Percentiles rank a stretch among this genome's conserved stretches.
phyloP scores from a whole-genome alignment of 768 basidiomycete genomes.

The Russula sp. region DNA sequence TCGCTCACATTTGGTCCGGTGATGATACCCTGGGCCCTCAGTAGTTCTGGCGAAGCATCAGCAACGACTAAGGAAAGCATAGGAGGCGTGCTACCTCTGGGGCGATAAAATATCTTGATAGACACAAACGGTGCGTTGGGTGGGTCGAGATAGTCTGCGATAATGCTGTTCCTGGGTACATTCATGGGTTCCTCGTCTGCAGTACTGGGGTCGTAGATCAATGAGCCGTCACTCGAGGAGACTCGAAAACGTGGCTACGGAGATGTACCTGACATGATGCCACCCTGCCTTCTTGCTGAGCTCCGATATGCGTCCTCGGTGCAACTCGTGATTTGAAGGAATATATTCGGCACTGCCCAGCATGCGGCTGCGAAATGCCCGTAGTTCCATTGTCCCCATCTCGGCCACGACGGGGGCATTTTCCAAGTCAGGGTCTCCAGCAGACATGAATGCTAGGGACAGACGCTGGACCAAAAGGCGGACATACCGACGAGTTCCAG shows the following conservation, averaged over 20 bases:
- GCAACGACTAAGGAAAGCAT: neutral
- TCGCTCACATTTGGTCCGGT: neutral
- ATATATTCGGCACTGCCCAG: too few relatives aligned
- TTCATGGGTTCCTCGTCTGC: slow-evolving; percentile 2
- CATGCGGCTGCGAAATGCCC: slow-evolving; percentile 1
- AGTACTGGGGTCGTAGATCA: neutral
- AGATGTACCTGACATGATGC: slow-evolving; percentile 12
- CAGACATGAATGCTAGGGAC: neutral
- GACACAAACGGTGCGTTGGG: neutral
- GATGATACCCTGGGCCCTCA: slow-evolving; percentile 16
- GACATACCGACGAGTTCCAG: slow-evolving; percentile 14
- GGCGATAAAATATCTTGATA: slow-evolving; percentile 16
- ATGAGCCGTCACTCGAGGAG: neutral
- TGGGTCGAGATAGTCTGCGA: neutral
- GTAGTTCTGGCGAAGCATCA: slow-evolving; percentile 1
- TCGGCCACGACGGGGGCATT: slow-evolving; percentile 7
- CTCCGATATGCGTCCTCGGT: slow-evolving; percentile 11
- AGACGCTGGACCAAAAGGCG: neutral
- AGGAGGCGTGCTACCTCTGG: neutral
- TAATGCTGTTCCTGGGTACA: neutral
- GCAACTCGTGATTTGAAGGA: neutral
- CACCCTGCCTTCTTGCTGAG: slow-evolving; percentile 19
- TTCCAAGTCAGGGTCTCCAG: slow-evolving; percentile 11
- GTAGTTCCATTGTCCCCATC: slow-evolving; percentile 17
- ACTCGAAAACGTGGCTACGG: neutral